phyloP scores from a whole-genome alignment of 208 protist genomes.

The Crithidia thermophila region DNA sequence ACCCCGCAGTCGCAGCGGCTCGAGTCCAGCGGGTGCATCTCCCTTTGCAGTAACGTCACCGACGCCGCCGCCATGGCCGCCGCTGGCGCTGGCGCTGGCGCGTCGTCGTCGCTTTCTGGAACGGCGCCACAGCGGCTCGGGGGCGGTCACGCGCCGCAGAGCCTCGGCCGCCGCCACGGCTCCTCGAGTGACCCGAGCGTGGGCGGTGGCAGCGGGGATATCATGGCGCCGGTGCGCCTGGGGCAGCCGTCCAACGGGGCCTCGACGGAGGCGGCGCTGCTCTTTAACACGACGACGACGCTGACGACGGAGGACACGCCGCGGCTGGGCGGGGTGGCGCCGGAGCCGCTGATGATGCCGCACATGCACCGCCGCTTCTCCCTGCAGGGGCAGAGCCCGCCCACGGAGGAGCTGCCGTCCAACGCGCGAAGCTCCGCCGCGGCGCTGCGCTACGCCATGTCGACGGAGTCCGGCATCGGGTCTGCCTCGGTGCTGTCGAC shows the following conservation, averaged over 20 bases:
- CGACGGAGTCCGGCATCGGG: conserved; percentile 1
- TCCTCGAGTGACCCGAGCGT: background rate
- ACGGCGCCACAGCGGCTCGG: background rate
- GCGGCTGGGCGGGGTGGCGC: background rate
- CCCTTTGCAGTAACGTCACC: conserved; percentile 11
- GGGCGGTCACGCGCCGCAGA: background rate
- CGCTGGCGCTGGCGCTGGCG: too few species aligned
- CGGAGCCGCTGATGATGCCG: conserved; percentile 4
- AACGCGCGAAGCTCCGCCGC: background rate
- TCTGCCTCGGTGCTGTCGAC: conserved; percentile 20
- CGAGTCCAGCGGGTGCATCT: conserved; percentile 17
- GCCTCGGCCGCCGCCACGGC: background rate
- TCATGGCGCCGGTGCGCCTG: conserved; percentile 23
- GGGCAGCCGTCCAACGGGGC: background rate
- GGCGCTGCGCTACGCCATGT: conserved; percentile 1
- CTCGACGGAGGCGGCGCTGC: background rate
- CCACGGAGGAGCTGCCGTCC: background rate
- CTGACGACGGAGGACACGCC: background rate
- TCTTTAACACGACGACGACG: background rate
- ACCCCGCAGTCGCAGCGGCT: conserved; percentile 27
- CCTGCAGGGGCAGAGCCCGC: background rate
- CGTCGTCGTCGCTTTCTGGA: background rate
- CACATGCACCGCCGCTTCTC: background rate
- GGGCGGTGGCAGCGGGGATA: conserved; percentile 2
- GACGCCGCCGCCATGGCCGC: too few species aligned